Base-by-base conservation (phyloP, 2,329 filamentous ascomycete species). In the Nemania serpens region DNA sequence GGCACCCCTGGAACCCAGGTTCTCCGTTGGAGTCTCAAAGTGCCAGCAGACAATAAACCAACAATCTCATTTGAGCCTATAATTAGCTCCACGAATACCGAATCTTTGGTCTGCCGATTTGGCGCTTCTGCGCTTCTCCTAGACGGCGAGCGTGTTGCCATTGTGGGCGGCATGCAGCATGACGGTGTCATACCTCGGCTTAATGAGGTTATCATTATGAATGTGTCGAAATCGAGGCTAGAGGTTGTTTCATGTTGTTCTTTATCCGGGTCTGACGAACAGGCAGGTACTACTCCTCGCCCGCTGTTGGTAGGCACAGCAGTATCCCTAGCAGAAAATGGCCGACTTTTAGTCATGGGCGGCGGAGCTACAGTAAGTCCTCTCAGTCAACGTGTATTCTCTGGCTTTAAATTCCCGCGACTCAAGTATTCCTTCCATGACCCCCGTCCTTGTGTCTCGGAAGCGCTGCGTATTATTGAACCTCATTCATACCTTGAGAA, bases 261-360 rank as follows among this genome's bases (percentile, higher is more conserved):
- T 48, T 43, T 57, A 43, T 22, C 43, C 18, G 41, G 41, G 22
- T 39, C 42, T 10, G 33, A 58, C 2, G 11, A 45, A 10, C 11
- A 36, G 12, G 33, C 25, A 15, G 18, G 25, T 7, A 39, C 18
- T 20, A 33, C 55, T 10, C 70, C 73, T 10, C 74, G 86, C 55
- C 91, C 91, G 12, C 79, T 96, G 5, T 81, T 96, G 51, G 80
- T 92, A 52, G 92, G 93, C 2, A 83, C 87, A 57, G 87, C 87
- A 4, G 78, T 83, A 7, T 75, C 83, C 13, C 71, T 77, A 29
- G 75, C 82, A 0, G 76, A 77, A 29, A 69, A 78, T 43, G 76
- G 80, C 33, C 75, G 82, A 17, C 69, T 93, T 2, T 69, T 91
- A 10, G 77, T 96, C 7, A 75, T 90, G 49, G 92, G 92, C 1